These are phyloP conservation scores for Aspergillus carlsbadensis DNA, from an alignment of 495 filamentous ascomycete species.

Conservation along the genomic window DNA sequence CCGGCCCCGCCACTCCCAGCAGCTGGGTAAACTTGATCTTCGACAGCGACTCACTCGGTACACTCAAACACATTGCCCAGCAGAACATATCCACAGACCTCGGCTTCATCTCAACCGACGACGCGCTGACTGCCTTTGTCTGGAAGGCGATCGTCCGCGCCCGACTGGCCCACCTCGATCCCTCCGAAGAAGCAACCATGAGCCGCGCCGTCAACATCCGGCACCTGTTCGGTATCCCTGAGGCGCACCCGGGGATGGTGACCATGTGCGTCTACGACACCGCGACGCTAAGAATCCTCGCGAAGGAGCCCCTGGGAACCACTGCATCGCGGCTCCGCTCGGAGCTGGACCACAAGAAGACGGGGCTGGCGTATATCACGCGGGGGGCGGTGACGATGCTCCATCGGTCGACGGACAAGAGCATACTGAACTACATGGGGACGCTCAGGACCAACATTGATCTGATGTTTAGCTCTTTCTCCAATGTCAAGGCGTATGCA, in stretches of 20 bases:
- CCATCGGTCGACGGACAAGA: conserved; percentile 27
- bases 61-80: not conserved
- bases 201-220: conserved; percentile 30
- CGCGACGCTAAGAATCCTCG: conserved; percentile 22
- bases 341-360: conserved; percentile 19
- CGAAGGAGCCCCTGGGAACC: conserved; percentile 17
- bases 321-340: conserved; percentile 28
- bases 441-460: conserved; percentile 22
- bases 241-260: conserved; percentile 34
- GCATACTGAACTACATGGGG: conserved; percentile 30
- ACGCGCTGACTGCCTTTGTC: conserved; percentile 47
- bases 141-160: conserved; percentile 25
- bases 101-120: conserved; percentile 44
- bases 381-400: conserved; percentile 38
- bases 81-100: not conserved
- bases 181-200: not conserved
- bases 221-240: conserved; percentile 22
- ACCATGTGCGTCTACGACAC: conserved; percentile 17
- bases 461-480: conserved; percentile 28
- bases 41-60: not conserved
- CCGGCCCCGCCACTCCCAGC: not conserved
- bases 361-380: conserved; percentile 25
- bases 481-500: conserved; percentile 12
- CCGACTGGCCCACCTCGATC: conserved; percentile 19
- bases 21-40: not conserved